phyloP scores from a whole-genome alignment of 2,329 filamentous ascomycete genomes.

The Fusarium sp. region DNA sequence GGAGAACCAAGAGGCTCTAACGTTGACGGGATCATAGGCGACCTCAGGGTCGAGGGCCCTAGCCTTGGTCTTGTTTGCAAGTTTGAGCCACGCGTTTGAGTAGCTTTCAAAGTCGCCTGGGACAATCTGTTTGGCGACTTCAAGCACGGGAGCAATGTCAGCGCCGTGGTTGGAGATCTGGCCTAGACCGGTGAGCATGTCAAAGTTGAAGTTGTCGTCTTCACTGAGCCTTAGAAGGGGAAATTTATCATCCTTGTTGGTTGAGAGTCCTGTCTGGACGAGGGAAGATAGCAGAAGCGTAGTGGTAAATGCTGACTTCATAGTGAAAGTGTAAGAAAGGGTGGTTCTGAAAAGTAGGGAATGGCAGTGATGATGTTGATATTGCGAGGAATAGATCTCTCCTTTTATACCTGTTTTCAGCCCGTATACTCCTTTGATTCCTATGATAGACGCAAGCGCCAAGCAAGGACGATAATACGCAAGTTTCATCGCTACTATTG shows the following conservation, averaged over 20 bases:
- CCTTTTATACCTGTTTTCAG: constrained; percentile 1
- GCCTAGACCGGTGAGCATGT: constrained; percentile 19
- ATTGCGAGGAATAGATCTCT: accelerated
- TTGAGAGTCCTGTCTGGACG: background rate
- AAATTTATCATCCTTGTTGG: background rate
- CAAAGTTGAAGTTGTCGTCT: constrained; percentile 29
- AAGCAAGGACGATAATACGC: background rate
- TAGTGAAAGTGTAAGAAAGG: background rate
- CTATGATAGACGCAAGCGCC: background rate
- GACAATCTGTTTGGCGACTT: constrained; percentile 39
- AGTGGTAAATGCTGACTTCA: background rate
- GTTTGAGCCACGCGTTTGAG: constrained; percentile 29
- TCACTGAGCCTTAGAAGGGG: constrained; percentile 20
- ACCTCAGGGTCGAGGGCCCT: constrained; percentile 32
- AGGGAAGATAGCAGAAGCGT: accelerated
- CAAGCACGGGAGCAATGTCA: constrained; percentile 48
- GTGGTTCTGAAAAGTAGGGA: accelerated
- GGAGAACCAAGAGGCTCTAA: constrained; percentile 47
- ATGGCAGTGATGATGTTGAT: background rate
- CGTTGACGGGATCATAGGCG: constrained; percentile 37
- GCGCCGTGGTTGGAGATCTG: constrained; percentile 16
- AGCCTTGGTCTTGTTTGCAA: constrained; percentile 38
- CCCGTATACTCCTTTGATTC: background rate
- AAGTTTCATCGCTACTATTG: background rate
- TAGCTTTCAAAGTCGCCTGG: constrained; percentile 40